A percentile compares a stretch with the other conserved stretches of the same genome.
phyloP scores from a whole-genome alignment of 441 rosid genomes.

The Pelargonium exstipulatum region DNA sequence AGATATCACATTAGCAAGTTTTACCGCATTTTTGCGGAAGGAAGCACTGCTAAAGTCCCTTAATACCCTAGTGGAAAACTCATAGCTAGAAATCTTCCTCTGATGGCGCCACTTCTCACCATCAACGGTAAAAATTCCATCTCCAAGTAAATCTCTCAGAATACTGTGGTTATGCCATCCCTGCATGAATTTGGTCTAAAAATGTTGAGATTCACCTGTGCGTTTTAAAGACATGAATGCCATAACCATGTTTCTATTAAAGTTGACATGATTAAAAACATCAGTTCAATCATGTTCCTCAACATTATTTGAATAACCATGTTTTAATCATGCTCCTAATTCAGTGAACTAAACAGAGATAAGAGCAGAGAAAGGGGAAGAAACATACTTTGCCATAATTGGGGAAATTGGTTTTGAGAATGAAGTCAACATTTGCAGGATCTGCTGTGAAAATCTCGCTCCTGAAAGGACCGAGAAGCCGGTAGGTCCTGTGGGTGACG shows the following conservation, averaged over 20 bases:
- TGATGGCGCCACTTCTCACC: constrained; percentile 50
- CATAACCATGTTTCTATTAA: too few relatives aligned
- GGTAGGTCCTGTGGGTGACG: constrained; percentile 34
- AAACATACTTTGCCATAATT: constrained; percentile 50
- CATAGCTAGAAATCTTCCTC: constrained; percentile 43
- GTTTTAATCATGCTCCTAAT: too few relatives aligned
- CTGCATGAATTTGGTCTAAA: constrained; percentile 7
- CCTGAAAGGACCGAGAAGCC: constrained; percentile 35
- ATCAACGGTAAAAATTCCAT: constrained; percentile 47
- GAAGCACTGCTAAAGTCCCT: constrained; percentile 43
- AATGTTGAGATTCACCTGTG: not conserved
- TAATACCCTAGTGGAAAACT: constrained; percentile 45
- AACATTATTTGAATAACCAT: too few relatives aligned
- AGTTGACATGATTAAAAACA: too few relatives aligned
- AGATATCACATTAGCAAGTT: constrained; percentile 35
- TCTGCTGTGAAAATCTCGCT: constrained; percentile 51
- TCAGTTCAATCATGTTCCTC: too few relatives aligned
- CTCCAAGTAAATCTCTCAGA: constrained; percentile 38
- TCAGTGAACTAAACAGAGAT: too few relatives aligned
- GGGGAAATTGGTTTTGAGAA: constrained; percentile 54
- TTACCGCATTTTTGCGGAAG: constrained; percentile 33
- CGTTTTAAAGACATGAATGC: too few relatives aligned
- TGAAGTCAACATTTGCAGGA: constrained; percentile 52
- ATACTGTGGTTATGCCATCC: constrained; percentile 33
- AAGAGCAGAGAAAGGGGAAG: not conserved